Evolutionary conservation across 169 alveolate genomes (phyloP).

Genomic region (Toxoplasma gondii): DNA sequence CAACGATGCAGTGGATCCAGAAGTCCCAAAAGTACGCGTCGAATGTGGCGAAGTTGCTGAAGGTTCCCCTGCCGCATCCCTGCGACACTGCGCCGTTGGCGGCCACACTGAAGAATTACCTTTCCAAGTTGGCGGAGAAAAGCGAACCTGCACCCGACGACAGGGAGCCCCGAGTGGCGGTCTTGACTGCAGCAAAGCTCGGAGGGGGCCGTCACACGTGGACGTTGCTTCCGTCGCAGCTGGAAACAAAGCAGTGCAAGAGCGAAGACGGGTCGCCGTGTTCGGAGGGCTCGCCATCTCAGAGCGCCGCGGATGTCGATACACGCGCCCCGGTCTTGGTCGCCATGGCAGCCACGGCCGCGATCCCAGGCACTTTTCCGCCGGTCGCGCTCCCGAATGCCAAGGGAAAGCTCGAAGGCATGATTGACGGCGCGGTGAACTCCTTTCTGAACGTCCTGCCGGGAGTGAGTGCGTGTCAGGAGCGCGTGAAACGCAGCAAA

Average conservation of each 20-base stretch:
- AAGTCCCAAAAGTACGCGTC: not conserved
- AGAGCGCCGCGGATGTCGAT: not conserved
- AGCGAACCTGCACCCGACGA: not conserved
- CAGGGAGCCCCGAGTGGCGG: not conserved
- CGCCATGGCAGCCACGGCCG: not conserved
- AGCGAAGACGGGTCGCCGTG: not conserved
- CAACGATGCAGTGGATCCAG: slow-evolving; percentile 23
- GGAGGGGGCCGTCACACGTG: slow-evolving; percentile 32
- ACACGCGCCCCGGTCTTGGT: not conserved
- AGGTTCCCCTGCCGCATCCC: slow-evolving; percentile 2
- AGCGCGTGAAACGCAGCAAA: not conserved
- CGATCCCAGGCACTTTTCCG: slow-evolving; percentile 14
- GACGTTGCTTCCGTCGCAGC: not conserved
- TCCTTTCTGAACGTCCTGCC: slow-evolving; percentile 3
- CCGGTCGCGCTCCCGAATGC: not conserved
- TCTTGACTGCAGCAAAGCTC: slow-evolving; percentile 18
- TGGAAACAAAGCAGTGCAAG: not conserved
- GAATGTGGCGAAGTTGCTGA: not conserved
- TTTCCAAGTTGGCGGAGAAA: not conserved
- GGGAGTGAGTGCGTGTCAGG: not conserved
- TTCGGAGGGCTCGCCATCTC: not conserved
- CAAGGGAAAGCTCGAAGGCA: not conserved
- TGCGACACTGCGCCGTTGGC: slow-evolving; percentile 15
- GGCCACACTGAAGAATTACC: not conserved
- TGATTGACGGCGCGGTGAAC: slow-evolving; percentile 17